Percentiles rank a stretch among this genome's conserved stretches.
Evolutionary conservation across 2,329 filamentous ascomycete genomes (phyloP).

Genomic region (Colletotrichum chlorophyti): DNA sequence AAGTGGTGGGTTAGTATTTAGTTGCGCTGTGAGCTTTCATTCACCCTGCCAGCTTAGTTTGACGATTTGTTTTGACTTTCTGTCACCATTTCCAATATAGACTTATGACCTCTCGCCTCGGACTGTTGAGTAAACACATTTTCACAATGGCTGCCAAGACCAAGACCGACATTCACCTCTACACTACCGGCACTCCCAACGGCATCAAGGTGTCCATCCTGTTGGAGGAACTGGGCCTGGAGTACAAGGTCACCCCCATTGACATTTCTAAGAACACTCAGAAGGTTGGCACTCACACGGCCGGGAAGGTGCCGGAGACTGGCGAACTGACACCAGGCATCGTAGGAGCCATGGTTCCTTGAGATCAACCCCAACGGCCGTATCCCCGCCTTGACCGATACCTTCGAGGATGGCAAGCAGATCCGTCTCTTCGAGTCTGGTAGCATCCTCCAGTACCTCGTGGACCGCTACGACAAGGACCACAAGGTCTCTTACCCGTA

Average conservation of each 20-base stretch:
- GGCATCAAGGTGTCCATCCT: conserved; percentile 89
- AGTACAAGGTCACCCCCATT: conserved; percentile 77
- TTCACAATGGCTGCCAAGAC: conserved; percentile 48
- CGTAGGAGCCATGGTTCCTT: conserved; percentile 78
- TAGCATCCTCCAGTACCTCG: conserved; percentile 83
- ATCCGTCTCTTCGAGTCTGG: conserved; percentile 86
- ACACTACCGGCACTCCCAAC: conserved; percentile 85
- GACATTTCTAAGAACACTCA: conserved; percentile 70
- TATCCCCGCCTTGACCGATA: conserved; percentile 87
- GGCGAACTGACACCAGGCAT: no score
- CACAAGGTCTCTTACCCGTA: conserved; percentile 82
- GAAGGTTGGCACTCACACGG: conserved; percentile 24
- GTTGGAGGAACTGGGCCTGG: conserved; percentile 82
- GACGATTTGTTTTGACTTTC: no score
- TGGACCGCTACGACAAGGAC: conserved; percentile 80
- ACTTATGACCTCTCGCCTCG: conserved; percentile 21
- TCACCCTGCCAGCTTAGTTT: no score
- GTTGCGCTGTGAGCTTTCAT: no score
- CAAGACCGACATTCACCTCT: conserved; percentile 75
- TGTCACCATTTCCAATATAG: neutral
- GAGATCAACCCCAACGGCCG: conserved; percentile 93
- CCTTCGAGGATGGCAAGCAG: conserved; percentile 72
- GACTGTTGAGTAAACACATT: conserved; percentile 18
- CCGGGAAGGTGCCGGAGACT: neutral
- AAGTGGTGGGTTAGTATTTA: no score